These are phyloP conservation scores for Citrus mangshanensis DNA, from an alignment of 345 rosid genomes.

Conservation along the genomic window DNA sequence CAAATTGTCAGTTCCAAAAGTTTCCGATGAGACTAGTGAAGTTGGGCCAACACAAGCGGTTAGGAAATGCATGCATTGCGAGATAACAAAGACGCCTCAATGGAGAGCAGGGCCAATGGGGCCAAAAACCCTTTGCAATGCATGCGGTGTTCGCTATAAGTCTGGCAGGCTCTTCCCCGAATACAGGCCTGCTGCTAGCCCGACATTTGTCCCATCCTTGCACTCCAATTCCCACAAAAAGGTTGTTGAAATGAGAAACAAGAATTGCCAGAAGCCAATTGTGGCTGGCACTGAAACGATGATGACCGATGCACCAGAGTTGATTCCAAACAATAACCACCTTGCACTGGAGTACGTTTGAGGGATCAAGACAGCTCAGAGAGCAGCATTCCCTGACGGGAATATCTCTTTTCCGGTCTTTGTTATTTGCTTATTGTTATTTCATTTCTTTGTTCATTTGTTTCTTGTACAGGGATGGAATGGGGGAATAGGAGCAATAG, in stretches of 20 bases:
- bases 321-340: slow-evolving; percentile 43
- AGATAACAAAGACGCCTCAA: slow-evolving; percentile 93
- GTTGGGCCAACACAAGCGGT: slow-evolving; percentile 37
- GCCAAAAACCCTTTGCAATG: slow-evolving; percentile 96
- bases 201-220: slow-evolving; percentile 76
- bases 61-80: slow-evolving; percentile 94
- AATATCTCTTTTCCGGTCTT: slow-evolving; percentile 12
- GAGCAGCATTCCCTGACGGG: slow-evolving; percentile 10
- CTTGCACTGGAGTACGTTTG: slow-evolving; percentile 37
- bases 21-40: slow-evolving; percentile 30
- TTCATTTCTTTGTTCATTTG: slow-evolving; percentile 40
- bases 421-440: slow-evolving; percentile 26
- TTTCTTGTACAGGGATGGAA: slow-evolving; percentile 57
- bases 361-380: slow-evolving; percentile 7
- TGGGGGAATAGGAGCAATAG: slow-evolving; percentile 39
- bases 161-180: slow-evolving; percentile 97
- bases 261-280: slow-evolving; percentile 21
- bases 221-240: slow-evolving; percentile 98
- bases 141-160: slow-evolving; percentile 93
- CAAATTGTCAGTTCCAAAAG: slow-evolving; percentile 43
- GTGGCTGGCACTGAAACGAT: slow-evolving; percentile 12
- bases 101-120: slow-evolving; percentile 99
- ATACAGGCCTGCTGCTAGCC: slow-evolving; percentile 96
- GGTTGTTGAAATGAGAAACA: slow-evolving; percentile 89
- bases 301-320: slow-evolving; percentile 25